Conservation (phyloP, 2,329 filamentous ascomycete genomes). For the Penicillium sp. region DNA sequence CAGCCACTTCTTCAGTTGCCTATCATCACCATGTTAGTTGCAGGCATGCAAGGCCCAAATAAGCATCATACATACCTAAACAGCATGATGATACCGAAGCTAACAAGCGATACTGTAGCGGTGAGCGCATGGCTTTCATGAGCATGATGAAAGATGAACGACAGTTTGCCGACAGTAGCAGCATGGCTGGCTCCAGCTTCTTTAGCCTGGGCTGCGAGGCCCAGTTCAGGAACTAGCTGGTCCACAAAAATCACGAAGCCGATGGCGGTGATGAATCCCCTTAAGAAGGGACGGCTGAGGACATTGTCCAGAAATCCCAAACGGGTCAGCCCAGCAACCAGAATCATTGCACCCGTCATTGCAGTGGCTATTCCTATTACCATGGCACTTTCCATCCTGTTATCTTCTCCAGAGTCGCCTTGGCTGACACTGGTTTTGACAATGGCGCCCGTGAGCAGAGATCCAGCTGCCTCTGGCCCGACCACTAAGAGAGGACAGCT, state of each 20-base stretch:
- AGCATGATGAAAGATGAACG: slow-evolving; percentile 70
- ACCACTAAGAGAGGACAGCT: slow-evolving; percentile 92
- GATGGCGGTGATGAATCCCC: slow-evolving; percentile 96
- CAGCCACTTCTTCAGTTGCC: slow-evolving; percentile 75
- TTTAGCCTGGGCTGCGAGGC: slow-evolving; percentile 65
- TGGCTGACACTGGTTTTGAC: slow-evolving; percentile 72
- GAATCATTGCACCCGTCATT: slow-evolving; percentile 80
- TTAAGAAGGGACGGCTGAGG: slow-evolving; percentile 82
- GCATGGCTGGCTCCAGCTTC: slow-evolving; percentile 67
- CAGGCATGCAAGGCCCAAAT: neutral
- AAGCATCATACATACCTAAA: slow-evolving; percentile 66
- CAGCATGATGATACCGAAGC: slow-evolving; percentile 87
- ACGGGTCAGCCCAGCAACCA: slow-evolving; percentile 79
- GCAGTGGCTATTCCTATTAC: slow-evolving; percentile 86
- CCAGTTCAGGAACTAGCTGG: slow-evolving; percentile 87
- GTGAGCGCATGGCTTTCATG: slow-evolving; percentile 70
- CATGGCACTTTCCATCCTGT: slow-evolving; percentile 70
- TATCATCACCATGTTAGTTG: slow-evolving; percentile 31
- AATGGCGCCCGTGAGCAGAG: slow-evolving; percentile 82
- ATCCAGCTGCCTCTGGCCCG: slow-evolving; percentile 90
- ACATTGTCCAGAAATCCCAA: slow-evolving; percentile 94
- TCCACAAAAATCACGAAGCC: slow-evolving; percentile 95
- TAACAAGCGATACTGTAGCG: slow-evolving; percentile 69
- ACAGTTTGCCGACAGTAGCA: slow-evolving; percentile 79
- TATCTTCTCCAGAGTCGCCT: slow-evolving; percentile 62